These are phyloP conservation scores for Cercophora newfieldiana DNA, from an alignment of 495 filamentous ascomycete genomes.

Conservation along the genomic window DNA sequence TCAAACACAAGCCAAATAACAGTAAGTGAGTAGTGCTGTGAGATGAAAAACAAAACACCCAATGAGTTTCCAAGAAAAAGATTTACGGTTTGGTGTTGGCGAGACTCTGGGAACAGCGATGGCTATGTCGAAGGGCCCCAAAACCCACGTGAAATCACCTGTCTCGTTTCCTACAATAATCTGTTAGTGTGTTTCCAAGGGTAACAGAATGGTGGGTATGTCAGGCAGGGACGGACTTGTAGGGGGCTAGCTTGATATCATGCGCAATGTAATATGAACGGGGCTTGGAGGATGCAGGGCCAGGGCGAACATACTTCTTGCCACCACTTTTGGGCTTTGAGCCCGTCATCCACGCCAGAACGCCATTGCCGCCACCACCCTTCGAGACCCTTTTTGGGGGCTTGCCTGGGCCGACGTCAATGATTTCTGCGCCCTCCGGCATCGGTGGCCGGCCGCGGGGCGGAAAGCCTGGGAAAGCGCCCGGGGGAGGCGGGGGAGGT, in stretches of 20 bases:
- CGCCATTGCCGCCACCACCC: slow-evolving; percentile 15
- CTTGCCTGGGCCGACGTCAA: slow-evolving; percentile 19
- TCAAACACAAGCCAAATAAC: slow-evolving; percentile 28
- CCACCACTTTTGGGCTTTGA: slow-evolving; percentile 33
- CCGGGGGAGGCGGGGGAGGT: slow-evolving; percentile 24
- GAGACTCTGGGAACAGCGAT: neutral
- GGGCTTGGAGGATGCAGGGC: slow-evolving; percentile 7
- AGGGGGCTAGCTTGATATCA: slow-evolving; percentile 10
- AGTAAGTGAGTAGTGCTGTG: neutral
- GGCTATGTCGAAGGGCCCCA: neutral
- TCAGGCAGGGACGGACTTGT: slow-evolving; percentile 19
- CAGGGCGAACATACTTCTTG: slow-evolving; percentile 36
- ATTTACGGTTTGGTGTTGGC: neutral
- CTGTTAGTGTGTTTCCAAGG: slow-evolving; percentile 2
- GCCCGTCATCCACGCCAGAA: slow-evolving; percentile 44
- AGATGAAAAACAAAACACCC: slow-evolving; percentile 1
- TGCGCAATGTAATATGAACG: slow-evolving; percentile 8
- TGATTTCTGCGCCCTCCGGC: slow-evolving; percentile 11
- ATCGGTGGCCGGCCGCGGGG: neutral
- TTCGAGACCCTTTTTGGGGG: slow-evolving; percentile 10
- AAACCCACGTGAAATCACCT: neutral
- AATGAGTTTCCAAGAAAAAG: neutral
- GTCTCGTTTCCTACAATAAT: slow-evolving; percentile 8
- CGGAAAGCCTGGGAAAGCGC: slow-evolving; percentile 4
- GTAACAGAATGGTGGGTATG: neutral